Base-by-base conservation (phyloP, 2,329 filamentous ascomycete genomes). In the Fusarium agapanthi region DNA sequence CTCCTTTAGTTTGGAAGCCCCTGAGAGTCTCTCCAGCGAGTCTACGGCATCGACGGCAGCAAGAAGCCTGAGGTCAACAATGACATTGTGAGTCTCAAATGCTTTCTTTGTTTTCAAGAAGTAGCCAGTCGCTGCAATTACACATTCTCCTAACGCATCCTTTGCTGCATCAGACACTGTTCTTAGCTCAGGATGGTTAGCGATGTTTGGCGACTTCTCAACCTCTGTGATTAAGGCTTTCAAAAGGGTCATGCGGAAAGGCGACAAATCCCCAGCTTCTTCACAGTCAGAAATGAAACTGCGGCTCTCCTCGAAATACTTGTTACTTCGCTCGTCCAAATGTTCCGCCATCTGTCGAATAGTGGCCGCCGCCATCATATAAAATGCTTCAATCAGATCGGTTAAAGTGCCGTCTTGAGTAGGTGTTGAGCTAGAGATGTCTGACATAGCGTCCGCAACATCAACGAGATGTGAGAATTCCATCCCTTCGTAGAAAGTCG, bases 401-500 rank as follows among this genome's bases (percentile, higher is more conserved):
- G 79, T 68, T 30, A 79, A 58, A 14, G 68, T 73, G 40, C 77
- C 78, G 34, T 78, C 74, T 35, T 76, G 65, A 6, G 65, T 67
- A 7, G 76, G 64, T 11, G 73, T 62, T 45, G 78, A 77, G 37
- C 73, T 72, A 22, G 74, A 75, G 28, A 81, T 44, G 40, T 61
- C 69, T 14, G 79, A 79, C 64, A 82, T 71, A 12, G 77, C 76
- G 41, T 82, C 77, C 4, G 82, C 82, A 14, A 82, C 68, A 10
- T 78, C 76, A 6, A 80, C 75, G 10, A 83, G 77, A 59, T 83
- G 77, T 1, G 75, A 70, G 55, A 85, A 88, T 4, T 67, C 75
- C 80, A 88, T 84, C 1, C 77, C 80, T 70, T 86, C 80, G 71
- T 88, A 87, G 62, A 87, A 87, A 0, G 86, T 88, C 1, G 87